These are phyloP conservation scores for Curvularia lunata DNA, from an alignment of 2,329 filamentous ascomycete genomes.

Conservation along the genomic window DNA sequence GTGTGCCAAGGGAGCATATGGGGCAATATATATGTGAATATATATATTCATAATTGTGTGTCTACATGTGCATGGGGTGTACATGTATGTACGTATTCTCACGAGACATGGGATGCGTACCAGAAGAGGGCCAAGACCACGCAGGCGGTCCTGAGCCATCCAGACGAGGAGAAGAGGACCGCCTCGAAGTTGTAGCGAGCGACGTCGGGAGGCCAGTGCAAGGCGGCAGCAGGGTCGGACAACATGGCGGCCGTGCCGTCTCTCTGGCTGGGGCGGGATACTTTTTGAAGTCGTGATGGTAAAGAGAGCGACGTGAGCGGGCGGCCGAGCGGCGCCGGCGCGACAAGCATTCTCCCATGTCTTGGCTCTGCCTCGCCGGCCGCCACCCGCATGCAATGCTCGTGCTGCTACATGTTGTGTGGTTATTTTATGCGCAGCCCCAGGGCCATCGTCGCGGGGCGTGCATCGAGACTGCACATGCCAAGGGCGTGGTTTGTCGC, in stretches of 20 bases:
- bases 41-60: too few relatives aligned
- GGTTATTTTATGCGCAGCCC: too few relatives aligned
- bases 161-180: constrained; percentile 43
- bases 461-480: background rate
- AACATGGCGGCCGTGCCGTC: constrained; percentile 32
- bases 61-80: background rate
- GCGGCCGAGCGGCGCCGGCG: constrained; percentile 1
- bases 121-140: constrained; percentile 47
- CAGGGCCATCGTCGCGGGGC: too few relatives aligned
- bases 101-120: constrained; percentile 21
- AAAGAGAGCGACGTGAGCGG: constrained; percentile 1
- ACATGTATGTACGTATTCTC: background rate
- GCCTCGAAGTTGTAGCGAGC: constrained; percentile 47
- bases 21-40: background rate
- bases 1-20: background rate
- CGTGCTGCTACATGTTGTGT: background rate
- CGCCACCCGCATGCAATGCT: background rate
- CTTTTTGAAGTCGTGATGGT: background rate
- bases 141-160: constrained; percentile 46
- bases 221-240: constrained; percentile 38
- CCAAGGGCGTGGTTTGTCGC: background rate
- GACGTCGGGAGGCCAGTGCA: constrained; percentile 45
- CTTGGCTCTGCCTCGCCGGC: constrained; percentile 13
- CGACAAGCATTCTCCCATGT: constrained; percentile 15
- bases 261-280: background rate